A percentile compares a stretch with the other conserved stretches of the same genome.
These are phyloP conservation scores for Silene conica DNA, from an alignment of 148 eudicot genomes.

Conservation along the genomic window DNA sequence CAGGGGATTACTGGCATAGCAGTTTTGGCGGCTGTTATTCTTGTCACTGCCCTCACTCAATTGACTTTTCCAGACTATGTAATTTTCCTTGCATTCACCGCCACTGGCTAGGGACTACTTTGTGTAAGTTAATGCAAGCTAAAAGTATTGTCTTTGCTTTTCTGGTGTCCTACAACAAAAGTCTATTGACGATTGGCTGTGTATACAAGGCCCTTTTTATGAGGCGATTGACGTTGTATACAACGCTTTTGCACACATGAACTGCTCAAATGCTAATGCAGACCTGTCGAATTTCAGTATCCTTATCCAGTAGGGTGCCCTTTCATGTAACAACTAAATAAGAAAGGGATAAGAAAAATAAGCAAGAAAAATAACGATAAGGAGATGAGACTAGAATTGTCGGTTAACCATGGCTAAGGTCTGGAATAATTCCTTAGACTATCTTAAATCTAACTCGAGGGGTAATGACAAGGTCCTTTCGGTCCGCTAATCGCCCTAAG, in stretches of 20 bases:
- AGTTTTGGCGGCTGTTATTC: conserved; percentile 61
- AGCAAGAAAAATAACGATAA: too few species aligned
- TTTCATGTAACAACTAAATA: too few species aligned
- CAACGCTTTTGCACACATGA: background rate
- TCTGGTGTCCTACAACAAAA: background rate
- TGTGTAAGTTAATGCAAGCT: conserved; percentile 50
- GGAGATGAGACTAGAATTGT: too few species aligned
- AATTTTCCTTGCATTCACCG: conserved; percentile 76
- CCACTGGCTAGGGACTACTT: conserved; percentile 92
- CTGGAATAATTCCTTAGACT: too few species aligned
- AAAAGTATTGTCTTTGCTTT: background rate
- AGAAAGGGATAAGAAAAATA: too few species aligned
- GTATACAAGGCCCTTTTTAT: background rate
- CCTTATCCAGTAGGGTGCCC: background rate
- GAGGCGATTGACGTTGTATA: background rate
- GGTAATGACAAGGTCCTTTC: too few species aligned
- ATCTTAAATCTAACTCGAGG: too few species aligned
- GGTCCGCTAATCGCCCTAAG: too few species aligned
- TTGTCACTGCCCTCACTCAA: conserved; percentile 55
- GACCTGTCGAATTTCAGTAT: background rate
- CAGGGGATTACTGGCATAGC: conserved; percentile 86
- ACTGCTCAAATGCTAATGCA: background rate
- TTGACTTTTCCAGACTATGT: conserved; percentile 76
- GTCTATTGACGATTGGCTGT: background rate
- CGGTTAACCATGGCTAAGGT: too few species aligned